Evolutionary conservation across 352 stramenopile species (phyloP).

Genomic region (Phytophthora constricta): DNA sequence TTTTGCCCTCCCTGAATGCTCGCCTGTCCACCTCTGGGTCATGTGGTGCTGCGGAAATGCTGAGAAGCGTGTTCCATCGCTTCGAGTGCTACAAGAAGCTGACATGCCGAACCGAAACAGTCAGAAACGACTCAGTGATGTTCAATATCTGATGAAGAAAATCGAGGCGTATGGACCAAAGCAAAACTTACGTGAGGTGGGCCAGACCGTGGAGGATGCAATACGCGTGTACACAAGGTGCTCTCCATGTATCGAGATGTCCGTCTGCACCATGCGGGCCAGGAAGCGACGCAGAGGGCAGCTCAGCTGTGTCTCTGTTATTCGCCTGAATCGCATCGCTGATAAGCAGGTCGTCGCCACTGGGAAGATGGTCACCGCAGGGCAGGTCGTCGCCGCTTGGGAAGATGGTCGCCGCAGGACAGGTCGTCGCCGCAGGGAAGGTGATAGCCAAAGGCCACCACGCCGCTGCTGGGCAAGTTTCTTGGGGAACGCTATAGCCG

Average conservation of each 20-base stretch:
- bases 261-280: neutral
- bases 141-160: slow-evolving; percentile 23
- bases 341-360: too few relatives aligned
- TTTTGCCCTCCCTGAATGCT: slow-evolving; percentile 13
- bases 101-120: slow-evolving; percentile 24
- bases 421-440: too few relatives aligned
- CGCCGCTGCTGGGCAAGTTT: too few relatives aligned
- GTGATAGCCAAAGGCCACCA: too few relatives aligned
- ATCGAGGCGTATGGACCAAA: slow-evolving; percentile 7
- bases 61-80: slow-evolving; percentile 5
- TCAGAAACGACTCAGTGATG: slow-evolving; percentile 15
- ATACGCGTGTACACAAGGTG: slow-evolving; percentile 3
- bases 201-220: neutral
- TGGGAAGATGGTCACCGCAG: too few relatives aligned
- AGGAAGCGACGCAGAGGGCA: slow-evolving; percentile 21
- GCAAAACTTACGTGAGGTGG: slow-evolving; percentile 8
- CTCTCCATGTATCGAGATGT: slow-evolving; percentile 3
- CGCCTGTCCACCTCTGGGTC: slow-evolving; percentile 6
- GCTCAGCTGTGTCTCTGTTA: slow-evolving; percentile 1
- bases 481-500: too few relatives aligned
- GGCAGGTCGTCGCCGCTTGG: too few relatives aligned
- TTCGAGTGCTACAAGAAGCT: neutral
- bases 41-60: slow-evolving; percentile 14
- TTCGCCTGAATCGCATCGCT: slow-evolving; percentile 8
- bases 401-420: too few relatives aligned